phyloP scores from a whole-genome alignment of 164 flowering plant species.

The Paratinospora sagittata region DNA sequence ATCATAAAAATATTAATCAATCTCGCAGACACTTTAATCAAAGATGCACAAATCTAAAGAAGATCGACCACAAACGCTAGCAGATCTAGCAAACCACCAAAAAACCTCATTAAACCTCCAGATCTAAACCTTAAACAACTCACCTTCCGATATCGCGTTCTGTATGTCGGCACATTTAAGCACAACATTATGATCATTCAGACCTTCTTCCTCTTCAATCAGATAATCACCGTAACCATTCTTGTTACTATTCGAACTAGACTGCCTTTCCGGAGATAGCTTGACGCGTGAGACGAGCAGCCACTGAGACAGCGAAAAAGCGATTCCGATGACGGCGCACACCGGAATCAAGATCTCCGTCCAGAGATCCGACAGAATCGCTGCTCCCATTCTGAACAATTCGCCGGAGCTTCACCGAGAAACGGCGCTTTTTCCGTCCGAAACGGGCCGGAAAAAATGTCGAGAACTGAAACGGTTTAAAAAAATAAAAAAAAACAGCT shows the following conservation, averaged over 20 bases:
- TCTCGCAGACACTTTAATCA: background rate
- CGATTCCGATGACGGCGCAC: conserved; percentile 55
- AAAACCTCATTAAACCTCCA: conserved; percentile 4
- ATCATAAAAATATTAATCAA: background rate
- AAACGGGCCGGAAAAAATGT: conserved; percentile 2
- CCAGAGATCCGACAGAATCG: conserved; percentile 43
- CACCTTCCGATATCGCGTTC: conserved; percentile 63
- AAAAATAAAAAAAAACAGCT: too few species aligned
- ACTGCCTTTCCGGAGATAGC: conserved; percentile 31
- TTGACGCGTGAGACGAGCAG: conserved; percentile 39
- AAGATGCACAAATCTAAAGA: background rate
- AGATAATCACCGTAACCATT: conserved; percentile 41
- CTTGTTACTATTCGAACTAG: conserved; percentile 21
- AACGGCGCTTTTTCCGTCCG: background rate
- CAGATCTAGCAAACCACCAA: conserved; percentile 4
- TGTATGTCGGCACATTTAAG: conserved; percentile 62
- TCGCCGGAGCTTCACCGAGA: conserved; percentile 1
- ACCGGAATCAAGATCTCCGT: conserved; percentile 52
- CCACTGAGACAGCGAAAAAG: conserved; percentile 52
- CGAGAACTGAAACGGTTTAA: too few species aligned
- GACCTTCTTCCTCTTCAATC: conserved; percentile 64
- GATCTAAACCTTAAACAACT: background rate
- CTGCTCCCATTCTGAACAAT: conserved; percentile 28
- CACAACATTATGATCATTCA: conserved; percentile 57
- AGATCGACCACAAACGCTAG: background rate